Conservation (phyloP, 768 basidiomycete species). For the Hemileccinum rubropunctum region DNA sequence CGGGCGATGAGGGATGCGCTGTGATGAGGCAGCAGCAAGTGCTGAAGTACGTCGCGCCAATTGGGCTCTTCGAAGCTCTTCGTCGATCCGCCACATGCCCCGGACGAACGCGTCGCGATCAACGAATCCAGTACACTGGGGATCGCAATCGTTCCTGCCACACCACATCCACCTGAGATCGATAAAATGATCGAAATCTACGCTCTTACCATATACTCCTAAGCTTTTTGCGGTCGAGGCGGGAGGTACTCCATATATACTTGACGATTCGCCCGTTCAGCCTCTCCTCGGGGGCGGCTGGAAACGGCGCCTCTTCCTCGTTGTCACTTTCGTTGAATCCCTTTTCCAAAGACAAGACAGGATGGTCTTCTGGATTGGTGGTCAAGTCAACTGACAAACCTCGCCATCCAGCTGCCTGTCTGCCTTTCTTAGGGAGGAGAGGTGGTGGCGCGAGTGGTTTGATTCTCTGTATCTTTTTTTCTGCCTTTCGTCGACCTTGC, state of each 20-base stretch:
- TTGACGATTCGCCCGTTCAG: constrained; percentile 57
- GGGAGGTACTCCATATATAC: constrained; percentile 61
- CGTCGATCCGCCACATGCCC: constrained; percentile 88
- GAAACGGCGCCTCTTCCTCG: constrained; percentile 23
- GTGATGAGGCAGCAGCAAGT: constrained; percentile 32
- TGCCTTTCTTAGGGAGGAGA: constrained; percentile 39
- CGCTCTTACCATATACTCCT: constrained; percentile 62
- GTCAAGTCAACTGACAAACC: constrained; percentile 69
- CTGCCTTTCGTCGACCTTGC: constrained; percentile 43
- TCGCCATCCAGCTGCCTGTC: constrained; percentile 72
- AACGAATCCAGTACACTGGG: constrained; percentile 50
- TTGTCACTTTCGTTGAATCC: constrained; percentile 10
- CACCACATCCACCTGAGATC: background rate
- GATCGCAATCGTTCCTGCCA: constrained; percentile 70
- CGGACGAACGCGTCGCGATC: constrained; percentile 64
- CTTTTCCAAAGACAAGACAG: constrained; percentile 9
- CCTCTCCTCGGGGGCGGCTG: constrained; percentile 42
- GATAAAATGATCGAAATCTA: background rate
- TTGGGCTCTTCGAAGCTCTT: constrained; percentile 68
- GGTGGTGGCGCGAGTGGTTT: constrained; percentile 34
- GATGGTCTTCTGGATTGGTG: constrained; percentile 40
- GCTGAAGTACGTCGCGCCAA: constrained; percentile 32
- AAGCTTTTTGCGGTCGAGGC: constrained; percentile 50
- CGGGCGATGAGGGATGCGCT: constrained; percentile 34
- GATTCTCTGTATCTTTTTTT: constrained; percentile 26